Conservation (phyloP, 176 grass and related monocot species). For the Pontederia paniculata region DNA sequence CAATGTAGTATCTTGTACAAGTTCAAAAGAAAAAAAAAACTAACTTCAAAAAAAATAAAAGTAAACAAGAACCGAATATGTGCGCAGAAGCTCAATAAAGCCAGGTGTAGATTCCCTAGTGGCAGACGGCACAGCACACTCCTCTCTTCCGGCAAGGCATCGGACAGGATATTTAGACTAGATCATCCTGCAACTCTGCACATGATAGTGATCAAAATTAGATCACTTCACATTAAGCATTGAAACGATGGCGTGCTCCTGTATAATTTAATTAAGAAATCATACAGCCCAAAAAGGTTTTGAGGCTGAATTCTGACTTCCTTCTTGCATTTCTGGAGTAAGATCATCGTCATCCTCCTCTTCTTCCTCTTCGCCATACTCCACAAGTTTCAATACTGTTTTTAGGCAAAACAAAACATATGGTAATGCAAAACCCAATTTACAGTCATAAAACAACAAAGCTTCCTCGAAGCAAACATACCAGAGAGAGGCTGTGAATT, state of each 20-base stretch:
- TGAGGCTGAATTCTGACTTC: constrained; percentile 21
- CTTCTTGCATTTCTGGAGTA: background rate
- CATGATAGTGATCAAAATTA: too few species aligned
- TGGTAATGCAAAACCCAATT: background rate
- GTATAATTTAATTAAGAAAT: background rate
- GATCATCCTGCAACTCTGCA: too few species aligned
- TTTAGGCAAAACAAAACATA: constrained; percentile 22
- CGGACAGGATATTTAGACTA: too few species aligned
- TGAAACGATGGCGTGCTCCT: too few species aligned
- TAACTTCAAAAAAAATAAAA: too few species aligned
- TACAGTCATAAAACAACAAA: background rate
- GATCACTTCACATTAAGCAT: background rate
- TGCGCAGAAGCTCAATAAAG: too few species aligned
- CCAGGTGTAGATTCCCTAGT: too few species aligned
- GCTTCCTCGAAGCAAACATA: constrained; percentile 21
- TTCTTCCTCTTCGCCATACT: constrained; percentile 80
- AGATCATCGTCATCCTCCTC: constrained; percentile 20
- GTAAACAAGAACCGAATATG: too few species aligned
- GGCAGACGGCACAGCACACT: too few species aligned
- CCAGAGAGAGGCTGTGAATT: constrained; percentile 30
- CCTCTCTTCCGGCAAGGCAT: too few species aligned
- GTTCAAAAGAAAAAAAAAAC: too few species aligned
- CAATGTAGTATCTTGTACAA: too few species aligned
- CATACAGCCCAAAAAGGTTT: constrained; percentile 58
- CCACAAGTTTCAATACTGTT: constrained; percentile 73